Conservation (phyloP, 2,329 filamentous ascomycete species). For the Fusarium sp. region DNA sequence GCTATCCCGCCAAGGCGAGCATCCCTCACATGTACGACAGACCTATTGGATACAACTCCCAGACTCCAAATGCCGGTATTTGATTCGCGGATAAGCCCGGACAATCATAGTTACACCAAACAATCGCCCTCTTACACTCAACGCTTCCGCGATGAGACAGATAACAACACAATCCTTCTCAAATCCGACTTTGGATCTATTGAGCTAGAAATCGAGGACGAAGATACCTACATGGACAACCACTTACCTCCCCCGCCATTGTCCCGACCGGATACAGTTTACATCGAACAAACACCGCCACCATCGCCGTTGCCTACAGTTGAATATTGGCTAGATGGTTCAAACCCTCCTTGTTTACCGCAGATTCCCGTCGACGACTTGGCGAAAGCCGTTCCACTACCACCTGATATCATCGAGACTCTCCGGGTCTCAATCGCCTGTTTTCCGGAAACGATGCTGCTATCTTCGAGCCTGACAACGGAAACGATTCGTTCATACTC, state of each 20-base stretch:
- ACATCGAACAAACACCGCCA: constrained; percentile 53
- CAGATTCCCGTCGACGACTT: constrained; percentile 54
- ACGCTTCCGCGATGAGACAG: constrained; percentile 37
- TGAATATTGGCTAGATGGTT: constrained; percentile 56
- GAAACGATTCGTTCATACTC: constrained; percentile 72
- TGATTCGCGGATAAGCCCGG: constrained; percentile 17
- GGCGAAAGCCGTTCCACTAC: constrained; percentile 63
- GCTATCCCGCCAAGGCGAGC: constrained; percentile 41
- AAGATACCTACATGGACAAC: constrained; percentile 34
- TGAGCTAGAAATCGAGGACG: constrained; percentile 41
- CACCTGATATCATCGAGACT: constrained; percentile 68
- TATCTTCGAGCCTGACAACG: constrained; percentile 68
- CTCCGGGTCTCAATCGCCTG: constrained; percentile 68
- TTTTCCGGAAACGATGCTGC: constrained; percentile 73
- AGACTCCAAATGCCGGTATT: constrained; percentile 30
- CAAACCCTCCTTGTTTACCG: constrained; percentile 50
- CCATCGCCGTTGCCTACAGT: constrained; percentile 55
- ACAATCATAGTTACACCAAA: constrained; percentile 25
- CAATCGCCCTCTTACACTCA: constrained; percentile 23
- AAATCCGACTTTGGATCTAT: constrained; percentile 42
- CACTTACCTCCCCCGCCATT: constrained; percentile 13
- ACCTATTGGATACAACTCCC: constrained; percentile 14
- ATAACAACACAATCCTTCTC: constrained; percentile 40
- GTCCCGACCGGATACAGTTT: constrained; percentile 45
- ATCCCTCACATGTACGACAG: constrained; percentile 37